phyloP scores from a whole-genome alignment of 371 early-diverging fungal genomes.

The Actinomortierella wolfii region DNA sequence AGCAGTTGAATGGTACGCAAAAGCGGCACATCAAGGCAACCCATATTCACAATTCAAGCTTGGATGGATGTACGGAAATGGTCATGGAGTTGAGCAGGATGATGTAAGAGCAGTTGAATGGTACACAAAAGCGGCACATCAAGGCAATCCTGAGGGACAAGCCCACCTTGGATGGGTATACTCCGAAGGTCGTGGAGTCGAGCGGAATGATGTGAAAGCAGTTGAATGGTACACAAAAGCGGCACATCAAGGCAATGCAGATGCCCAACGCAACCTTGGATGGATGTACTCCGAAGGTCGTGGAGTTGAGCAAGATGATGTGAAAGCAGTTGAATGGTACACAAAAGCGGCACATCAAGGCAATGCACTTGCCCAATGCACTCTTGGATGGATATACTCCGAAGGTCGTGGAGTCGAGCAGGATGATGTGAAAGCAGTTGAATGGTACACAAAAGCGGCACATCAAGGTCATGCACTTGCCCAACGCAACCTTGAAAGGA shows the following conservation, averaged over 20 bases:
- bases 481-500: too few relatives aligned
- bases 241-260: slow-evolving; percentile 52
- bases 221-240: slow-evolving; percentile 64
- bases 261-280: slow-evolving; percentile 67
- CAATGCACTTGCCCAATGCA: slow-evolving; percentile 70
- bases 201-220: slow-evolving; percentile 35
- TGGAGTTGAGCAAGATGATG: slow-evolving; percentile 61
- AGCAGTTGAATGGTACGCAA: too few relatives aligned
- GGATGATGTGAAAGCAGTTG: slow-evolving; percentile 58
- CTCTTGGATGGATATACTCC: slow-evolving; percentile 70
- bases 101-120: too few relatives aligned
- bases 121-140: too few relatives aligned
- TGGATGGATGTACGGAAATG: too few relatives aligned
- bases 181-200: slow-evolving; percentile 50
- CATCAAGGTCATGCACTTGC: slow-evolving; percentile 55
- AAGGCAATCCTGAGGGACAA: too few relatives aligned
- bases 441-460: slow-evolving; percentile 50
- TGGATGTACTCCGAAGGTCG: slow-evolving; percentile 78
- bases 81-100: too few relatives aligned
- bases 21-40: too few relatives aligned
- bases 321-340: slow-evolving; percentile 68
- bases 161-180: too few relatives aligned
- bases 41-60: too few relatives aligned
- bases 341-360: slow-evolving; percentile 67
- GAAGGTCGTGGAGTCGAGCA: slow-evolving; percentile 44